phyloP scores from a whole-genome alignment of 345 rosid species.

The Camelina neglecta region DNA sequence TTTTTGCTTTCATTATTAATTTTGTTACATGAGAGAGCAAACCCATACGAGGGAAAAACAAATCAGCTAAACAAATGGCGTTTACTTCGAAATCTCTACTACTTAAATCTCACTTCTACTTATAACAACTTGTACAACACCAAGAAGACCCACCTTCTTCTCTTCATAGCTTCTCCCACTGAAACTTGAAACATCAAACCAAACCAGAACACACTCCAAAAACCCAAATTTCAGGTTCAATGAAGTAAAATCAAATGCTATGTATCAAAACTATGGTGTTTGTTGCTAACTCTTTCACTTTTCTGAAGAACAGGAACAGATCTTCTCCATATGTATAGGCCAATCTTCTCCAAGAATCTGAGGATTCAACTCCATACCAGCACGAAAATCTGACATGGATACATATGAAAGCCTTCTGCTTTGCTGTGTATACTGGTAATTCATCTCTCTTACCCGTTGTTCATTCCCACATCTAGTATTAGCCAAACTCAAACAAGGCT shows the following conservation, averaged over 20 bases:
- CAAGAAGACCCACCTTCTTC: slow-evolving; percentile 18
- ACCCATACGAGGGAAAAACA: slow-evolving; percentile 7
- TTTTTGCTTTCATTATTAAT: slow-evolving; percentile 30
- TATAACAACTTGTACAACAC: slow-evolving; percentile 34
- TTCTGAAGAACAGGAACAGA: slow-evolving; percentile 52
- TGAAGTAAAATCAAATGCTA: slow-evolving; percentile 30
- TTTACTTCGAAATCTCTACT: slow-evolving; percentile 6
- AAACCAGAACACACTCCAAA: slow-evolving; percentile 13
- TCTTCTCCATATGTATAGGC: slow-evolving; percentile 72
- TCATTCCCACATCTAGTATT: slow-evolving; percentile 49
- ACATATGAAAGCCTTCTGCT: slow-evolving; percentile 42
- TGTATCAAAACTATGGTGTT: slow-evolving; percentile 17
- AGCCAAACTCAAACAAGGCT: slow-evolving; percentile 71
- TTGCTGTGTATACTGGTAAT: slow-evolving; percentile 35
- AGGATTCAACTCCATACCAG: slow-evolving; percentile 70
- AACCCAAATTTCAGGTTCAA: slow-evolving; percentile 39
- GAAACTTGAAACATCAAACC: slow-evolving; percentile 25
- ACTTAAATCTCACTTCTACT: slow-evolving; percentile 21
- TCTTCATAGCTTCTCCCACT: neutral
- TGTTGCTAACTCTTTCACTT: slow-evolving; percentile 42
- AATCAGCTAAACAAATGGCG: slow-evolving; percentile 26
- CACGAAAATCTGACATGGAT: slow-evolving; percentile 63
- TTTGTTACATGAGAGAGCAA: slow-evolving; percentile 39
- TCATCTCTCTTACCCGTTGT: slow-evolving; percentile 34
- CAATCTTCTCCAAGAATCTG: slow-evolving; percentile 73